Evolutionary conservation across 768 basidiomycete species (phyloP).

Genomic region (Boletus subcaerulescens): DNA sequence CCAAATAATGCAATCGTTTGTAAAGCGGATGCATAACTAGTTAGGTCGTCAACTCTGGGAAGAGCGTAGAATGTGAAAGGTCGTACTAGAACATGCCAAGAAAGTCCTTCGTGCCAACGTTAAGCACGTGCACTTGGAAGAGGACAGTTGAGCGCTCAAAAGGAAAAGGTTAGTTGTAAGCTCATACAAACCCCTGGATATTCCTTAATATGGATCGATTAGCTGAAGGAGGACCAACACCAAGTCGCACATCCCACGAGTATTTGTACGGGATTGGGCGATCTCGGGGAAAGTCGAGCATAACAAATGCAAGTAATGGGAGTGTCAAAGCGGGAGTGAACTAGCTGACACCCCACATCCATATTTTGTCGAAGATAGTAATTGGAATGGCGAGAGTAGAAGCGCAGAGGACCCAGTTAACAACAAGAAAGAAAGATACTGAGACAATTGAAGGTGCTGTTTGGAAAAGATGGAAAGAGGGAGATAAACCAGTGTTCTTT

Average conservation of each 20-base stretch:
- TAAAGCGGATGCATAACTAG: conserved; percentile 35
- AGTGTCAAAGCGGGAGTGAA: conserved; percentile 58
- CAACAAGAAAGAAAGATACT: conserved; percentile 58
- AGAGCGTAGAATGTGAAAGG: neutral
- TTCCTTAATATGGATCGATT: conserved; percentile 10
- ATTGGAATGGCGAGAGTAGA: conserved; percentile 46
- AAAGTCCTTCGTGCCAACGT: conserved; percentile 44
- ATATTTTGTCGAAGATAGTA: conserved; percentile 53
- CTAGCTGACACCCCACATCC: conserved; percentile 56
- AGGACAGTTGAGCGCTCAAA: neutral
- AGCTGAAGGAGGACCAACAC: conserved; percentile 46
- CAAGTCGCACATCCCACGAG: conserved; percentile 57
- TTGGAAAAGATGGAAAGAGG: neutral
- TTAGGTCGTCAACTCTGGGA: conserved; percentile 3
- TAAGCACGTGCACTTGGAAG: conserved; percentile 30
- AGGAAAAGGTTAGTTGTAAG: conserved; percentile 1
- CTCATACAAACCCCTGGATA: conserved; percentile 55
- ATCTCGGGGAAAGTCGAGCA: conserved; percentile 71
- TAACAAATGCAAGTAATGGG: conserved; percentile 61
- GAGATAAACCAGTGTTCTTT: conserved; percentile 66
- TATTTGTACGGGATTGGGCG: conserved; percentile 59
- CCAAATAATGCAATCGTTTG: conserved; percentile 70
- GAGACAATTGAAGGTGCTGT: conserved; percentile 1
- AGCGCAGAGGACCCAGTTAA: conserved; percentile 66
- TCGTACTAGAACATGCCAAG: conserved; percentile 37